Evolutionary conservation across 371 early-diverging fungal genomes (phyloP).

Genomic region (Apophysomyces sp.): DNA sequence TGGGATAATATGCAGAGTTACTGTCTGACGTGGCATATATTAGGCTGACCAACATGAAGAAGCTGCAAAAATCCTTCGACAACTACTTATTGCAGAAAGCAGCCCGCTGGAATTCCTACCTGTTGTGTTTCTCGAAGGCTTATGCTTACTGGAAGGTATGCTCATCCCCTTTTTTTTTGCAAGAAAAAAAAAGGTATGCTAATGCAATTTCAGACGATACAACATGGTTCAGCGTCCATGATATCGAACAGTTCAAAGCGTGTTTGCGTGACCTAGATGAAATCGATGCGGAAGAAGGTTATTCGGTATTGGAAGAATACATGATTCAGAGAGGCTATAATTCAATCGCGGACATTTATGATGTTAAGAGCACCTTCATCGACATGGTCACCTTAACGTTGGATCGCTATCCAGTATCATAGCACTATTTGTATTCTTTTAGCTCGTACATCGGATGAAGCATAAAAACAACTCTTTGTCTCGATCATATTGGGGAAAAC

Average conservation of each 20-base stretch:
- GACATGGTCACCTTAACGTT: not conserved
- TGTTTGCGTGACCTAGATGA: not conserved
- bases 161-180: not conserved
- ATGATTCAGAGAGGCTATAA: not conserved
- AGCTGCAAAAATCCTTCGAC: not conserved
- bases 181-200: not conserved
- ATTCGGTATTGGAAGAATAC: not conserved
- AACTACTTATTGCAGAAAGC: not conserved
- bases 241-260: not conserved
- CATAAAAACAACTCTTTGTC: too few species aligned
- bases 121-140: not conserved
- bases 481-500: too few species aligned
- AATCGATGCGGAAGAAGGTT: not conserved
- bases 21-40: too few species aligned
- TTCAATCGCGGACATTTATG: not conserved
- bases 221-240: not conserved
- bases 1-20: not conserved
- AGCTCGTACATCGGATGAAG: too few species aligned
- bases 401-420: slow-evolving; percentile 4
- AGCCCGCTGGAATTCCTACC: not conserved
- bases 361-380: not conserved
- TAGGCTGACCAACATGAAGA: not conserved
- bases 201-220: not conserved
- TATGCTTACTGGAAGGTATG: not conserved
- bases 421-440: too few species aligned